Percentiles rank a stretch among this genome's conserved stretches.
phyloP scores from a whole-genome alignment of 164 flowering plant species.

The Vitis rupestris region DNA sequence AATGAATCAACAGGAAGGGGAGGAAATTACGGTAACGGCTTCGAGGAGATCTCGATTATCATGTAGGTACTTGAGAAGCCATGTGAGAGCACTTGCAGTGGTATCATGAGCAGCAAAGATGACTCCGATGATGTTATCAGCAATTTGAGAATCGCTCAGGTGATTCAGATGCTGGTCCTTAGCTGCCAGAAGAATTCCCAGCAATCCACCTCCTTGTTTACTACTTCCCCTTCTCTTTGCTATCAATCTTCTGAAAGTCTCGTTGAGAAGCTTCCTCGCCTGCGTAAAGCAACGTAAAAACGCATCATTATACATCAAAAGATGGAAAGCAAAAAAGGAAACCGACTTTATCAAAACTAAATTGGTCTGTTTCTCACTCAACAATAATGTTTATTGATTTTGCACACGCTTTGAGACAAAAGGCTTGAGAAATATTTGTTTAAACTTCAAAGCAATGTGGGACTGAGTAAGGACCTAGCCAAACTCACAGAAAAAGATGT shows the following conservation, averaged over 20 bases:
- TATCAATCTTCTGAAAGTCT: slow-evolving; percentile 47
- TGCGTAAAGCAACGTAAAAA: slow-evolving; percentile 16
- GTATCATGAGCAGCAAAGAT: slow-evolving; percentile 95
- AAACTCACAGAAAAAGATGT: no score
- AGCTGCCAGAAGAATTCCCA: slow-evolving; percentile 41
- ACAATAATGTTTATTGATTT: no score
- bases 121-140: slow-evolving; percentile 86
- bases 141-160: slow-evolving; percentile 68
- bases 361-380: no score
- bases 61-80: slow-evolving; percentile 74
- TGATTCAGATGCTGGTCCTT: slow-evolving; percentile 14
- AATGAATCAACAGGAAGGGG: not conserved
- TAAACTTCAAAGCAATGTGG: not conserved
- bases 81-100: slow-evolving; percentile 85
- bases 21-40: slow-evolving; percentile 56
- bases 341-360: not conserved
- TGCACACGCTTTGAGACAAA: no score
- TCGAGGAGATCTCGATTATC: slow-evolving; percentile 54
- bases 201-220: slow-evolving; percentile 27
- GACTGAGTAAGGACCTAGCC: no score
- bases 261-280: slow-evolving; percentile 71
- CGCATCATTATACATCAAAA: not conserved
- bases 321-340: not conserved
- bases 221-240: slow-evolving; percentile 49
- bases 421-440: no score